Base-by-base conservation (phyloP, 2,329 filamentous ascomycete species). In the Ophiostoma populinum region DNA sequence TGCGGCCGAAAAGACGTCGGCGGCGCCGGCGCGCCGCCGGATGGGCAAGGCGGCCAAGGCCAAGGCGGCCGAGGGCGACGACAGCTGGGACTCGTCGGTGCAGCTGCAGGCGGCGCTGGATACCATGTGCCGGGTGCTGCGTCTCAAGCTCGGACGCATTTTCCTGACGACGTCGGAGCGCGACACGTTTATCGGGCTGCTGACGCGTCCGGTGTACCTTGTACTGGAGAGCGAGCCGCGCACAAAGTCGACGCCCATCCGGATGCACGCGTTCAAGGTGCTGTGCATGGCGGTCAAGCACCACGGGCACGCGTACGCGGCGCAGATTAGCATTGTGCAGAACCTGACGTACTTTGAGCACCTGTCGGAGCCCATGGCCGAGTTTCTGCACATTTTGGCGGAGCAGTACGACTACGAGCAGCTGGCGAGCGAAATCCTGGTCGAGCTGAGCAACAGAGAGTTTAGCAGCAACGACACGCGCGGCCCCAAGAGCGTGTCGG, bases 341-440 rank as follows among this genome's bases (percentile, higher is more conserved):
- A 95, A 90, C 51, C 60, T 98, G 45, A 93, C 90, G 5, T 98
- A 98, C 53, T 98, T 95, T 49, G 90, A 98, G 57, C 90, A 98
- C 55, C 61, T 98, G n/a, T 87, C 90, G 1, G 90, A 98, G 51
- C 90, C 90, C 2, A 98, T 98, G 90, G 90, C 90, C 21, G 92
- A 98, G 53, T 93, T 98, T 48, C 62, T 98, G 5, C 83, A 95
- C 48, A 98, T 95, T 49, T 64, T 98, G 18, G 78, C 86, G 1
- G 86, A 95, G 52, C 87, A 94, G 59, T 98, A 95, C 58, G 90
- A 98, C 56, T 92, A 95, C 52, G 81, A 86, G 12, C 90, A 98
- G 50, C 66, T 98, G 7, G 79, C 85, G 5, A 90, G 94, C 52
- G 90, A 98, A 51, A 81, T 95, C 20, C 57, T 98, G 39, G 77